Evolutionary conservation across 108 stramenopile genomes (phyloP).

Genomic region (Pseudonitzschia pungens): DNA sequence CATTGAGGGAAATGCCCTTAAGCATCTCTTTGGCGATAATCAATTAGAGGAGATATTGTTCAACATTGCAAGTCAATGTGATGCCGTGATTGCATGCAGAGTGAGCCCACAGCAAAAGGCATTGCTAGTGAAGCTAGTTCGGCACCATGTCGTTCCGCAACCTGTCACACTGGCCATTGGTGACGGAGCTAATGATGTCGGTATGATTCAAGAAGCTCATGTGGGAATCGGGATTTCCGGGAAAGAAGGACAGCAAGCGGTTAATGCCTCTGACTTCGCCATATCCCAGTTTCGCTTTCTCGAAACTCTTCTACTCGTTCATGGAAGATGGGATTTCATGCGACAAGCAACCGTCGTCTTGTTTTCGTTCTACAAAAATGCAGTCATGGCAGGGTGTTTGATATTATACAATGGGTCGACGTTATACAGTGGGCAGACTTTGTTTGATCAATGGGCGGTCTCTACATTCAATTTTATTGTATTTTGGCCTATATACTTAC

Average conservation of each 20-base stretch:
- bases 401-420: conserved; percentile 65
- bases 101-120: conserved; percentile 95
- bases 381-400: conserved; percentile 78
- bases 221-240: conserved; percentile 95
- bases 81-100: conserved; percentile 94
- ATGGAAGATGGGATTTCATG: conserved; percentile 96
- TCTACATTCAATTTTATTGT: conserved; percentile 88
- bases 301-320: conserved; percentile 85
- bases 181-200: conserved; percentile 97
- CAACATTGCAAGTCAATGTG: conserved; percentile 74
- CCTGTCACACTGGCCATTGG: conserved; percentile 95
- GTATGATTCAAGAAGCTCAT: conserved; percentile 96
- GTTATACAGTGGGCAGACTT: conserved; percentile 76
- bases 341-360: conserved; percentile 87
- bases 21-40: conserved; percentile 74
- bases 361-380: conserved; percentile 98
- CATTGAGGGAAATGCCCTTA: conserved; percentile 87
- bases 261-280: conserved; percentile 92
- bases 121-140: conserved; percentile 83
- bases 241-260: conserved; percentile 94
- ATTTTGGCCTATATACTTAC: conserved; percentile 79
- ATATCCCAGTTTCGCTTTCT: conserved; percentile 94
- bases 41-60: conserved; percentile 83
- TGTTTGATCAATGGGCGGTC: conserved; percentile 82
- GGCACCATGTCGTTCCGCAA: conserved; percentile 75